These are phyloP conservation scores for Irpex rosettiformis DNA, from an alignment of 1,284 basidiomycete genomes.

Conservation along the genomic window DNA sequence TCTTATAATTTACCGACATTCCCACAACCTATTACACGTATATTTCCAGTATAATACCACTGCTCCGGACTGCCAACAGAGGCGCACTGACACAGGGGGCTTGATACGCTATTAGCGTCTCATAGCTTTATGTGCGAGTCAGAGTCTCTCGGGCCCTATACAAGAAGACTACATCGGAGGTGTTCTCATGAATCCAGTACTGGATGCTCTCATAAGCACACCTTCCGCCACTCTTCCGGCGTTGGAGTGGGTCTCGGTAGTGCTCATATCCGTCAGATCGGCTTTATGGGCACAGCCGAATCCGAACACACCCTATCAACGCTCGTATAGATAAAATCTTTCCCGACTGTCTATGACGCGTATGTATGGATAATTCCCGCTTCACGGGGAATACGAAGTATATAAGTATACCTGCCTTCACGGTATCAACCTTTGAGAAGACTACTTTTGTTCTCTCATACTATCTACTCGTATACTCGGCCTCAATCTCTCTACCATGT, in stretches of 20 bases:
- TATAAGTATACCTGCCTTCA: not conserved
- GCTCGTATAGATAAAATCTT: not conserved
- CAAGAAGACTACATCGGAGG: not conserved
- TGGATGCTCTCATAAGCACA: not conserved
- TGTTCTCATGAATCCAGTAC: not conserved
- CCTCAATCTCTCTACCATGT: not conserved
- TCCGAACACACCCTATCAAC: not conserved
- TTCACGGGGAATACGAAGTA: not conserved
- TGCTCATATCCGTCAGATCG: not conserved
- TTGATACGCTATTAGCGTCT: too few relatives aligned
- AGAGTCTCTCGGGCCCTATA: not conserved
- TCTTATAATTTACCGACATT: too few relatives aligned
- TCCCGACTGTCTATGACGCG: not conserved
- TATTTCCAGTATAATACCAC: too few relatives aligned
- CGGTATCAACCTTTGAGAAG: not conserved
- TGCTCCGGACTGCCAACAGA: too few relatives aligned
- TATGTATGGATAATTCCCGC: not conserved
- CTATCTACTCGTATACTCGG: not conserved
- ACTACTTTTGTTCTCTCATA: not conserved
- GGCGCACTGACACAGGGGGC: too few relatives aligned
- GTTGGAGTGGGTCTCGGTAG: not conserved
- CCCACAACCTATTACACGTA: too few relatives aligned
- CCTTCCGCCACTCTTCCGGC: not conserved
- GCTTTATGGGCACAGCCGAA: not conserved
- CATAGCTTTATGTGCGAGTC: too few relatives aligned